A percentile compares a stretch with the other conserved stretches of the same genome.
These are phyloP conservation scores for Wallacemonas sp. DNA, from an alignment of 208 protist species.

Conservation along the genomic window DNA sequence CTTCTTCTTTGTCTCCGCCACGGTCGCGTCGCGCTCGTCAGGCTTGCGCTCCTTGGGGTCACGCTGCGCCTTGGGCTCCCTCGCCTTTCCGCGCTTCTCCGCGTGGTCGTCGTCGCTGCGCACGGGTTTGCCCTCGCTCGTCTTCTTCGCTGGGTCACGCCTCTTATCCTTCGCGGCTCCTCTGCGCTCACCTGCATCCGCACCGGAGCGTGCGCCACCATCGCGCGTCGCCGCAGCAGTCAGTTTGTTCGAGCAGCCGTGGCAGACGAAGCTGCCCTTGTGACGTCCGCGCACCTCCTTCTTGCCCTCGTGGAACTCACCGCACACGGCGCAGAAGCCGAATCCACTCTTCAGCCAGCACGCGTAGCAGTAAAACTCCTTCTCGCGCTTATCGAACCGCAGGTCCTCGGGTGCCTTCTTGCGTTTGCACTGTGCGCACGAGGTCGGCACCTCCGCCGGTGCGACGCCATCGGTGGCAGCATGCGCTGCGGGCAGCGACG, in stretches of 20 bases:
- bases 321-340: constrained; percentile 62
- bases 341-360: constrained; percentile 73
- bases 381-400: constrained; percentile 48
- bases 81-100: constrained; percentile 10
- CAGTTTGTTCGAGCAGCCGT: constrained; percentile 14
- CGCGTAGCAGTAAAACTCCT: constrained; percentile 65
- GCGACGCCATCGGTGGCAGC: neutral
- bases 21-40: neutral
- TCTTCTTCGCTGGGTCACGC: neutral
- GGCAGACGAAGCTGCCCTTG: constrained; percentile 51
- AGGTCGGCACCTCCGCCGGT: neutral
- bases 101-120: constrained; percentile 13
- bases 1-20: constrained; percentile 13
- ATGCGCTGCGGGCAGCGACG: neutral
- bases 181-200: neutral
- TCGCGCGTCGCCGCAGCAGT: neutral
- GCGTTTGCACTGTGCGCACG: constrained; percentile 57
- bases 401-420: constrained; percentile 63
- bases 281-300: constrained; percentile 35
- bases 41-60: constrained; percentile 1
- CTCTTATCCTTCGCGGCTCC: neutral
- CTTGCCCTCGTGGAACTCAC: constrained; percentile 60
- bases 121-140: constrained; percentile 2
- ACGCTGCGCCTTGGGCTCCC: constrained; percentile 7
- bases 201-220: neutral